Percentiles rank a stretch among this genome's conserved stretches.
These are phyloP conservation scores for Lasiosphaeria miniovina DNA, from an alignment of 495 filamentous ascomycete species.

Conservation along the genomic window DNA sequence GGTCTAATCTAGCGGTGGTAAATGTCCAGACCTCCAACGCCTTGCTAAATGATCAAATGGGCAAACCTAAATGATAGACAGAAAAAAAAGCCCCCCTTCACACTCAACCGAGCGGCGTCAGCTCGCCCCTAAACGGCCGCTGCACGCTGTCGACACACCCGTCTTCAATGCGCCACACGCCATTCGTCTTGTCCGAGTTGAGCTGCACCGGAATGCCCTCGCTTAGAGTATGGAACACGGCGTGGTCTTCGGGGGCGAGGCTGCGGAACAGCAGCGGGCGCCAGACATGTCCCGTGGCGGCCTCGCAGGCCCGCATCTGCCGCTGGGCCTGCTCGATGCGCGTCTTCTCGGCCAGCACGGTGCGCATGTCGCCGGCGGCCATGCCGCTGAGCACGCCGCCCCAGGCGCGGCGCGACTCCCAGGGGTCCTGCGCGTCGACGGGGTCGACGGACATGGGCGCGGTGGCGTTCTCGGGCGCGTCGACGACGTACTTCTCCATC, in stretches of 20 bases:
- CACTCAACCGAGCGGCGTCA: slow-evolving; percentile 29
- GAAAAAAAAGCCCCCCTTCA: not conserved
- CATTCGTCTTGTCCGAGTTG: slow-evolving; percentile 32
- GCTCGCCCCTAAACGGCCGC: slow-evolving; percentile 26
- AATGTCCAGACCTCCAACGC: too few relatives aligned
- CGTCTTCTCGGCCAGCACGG: slow-evolving; percentile 33
- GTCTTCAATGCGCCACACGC: slow-evolving; percentile 32
- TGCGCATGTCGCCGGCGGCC: slow-evolving; percentile 35
- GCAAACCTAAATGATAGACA: not conserved
- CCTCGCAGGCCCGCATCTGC: slow-evolving; percentile 60
- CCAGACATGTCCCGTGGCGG: slow-evolving; percentile 53
- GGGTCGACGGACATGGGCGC: slow-evolving; percentile 24
- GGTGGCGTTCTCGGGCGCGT: slow-evolving; percentile 26
- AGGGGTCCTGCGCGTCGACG: slow-evolving; percentile 38
- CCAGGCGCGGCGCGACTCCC: slow-evolving; percentile 46
- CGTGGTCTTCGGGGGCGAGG: slow-evolving; percentile 20
- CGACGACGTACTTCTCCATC: slow-evolving; percentile 30
- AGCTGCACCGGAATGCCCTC: slow-evolving; percentile 21
- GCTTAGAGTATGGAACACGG: slow-evolving; percentile 24
- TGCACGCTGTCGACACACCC: slow-evolving; percentile 13
- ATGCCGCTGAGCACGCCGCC: slow-evolving; percentile 32
- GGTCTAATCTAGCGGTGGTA: too few relatives aligned
- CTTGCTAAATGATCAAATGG: too few relatives aligned
- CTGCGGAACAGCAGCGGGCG: slow-evolving; percentile 53
- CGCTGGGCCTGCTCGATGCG: slow-evolving; percentile 44